Percentiles rank a stretch among this genome's conserved stretches.
These are phyloP conservation scores for Boletus chippewaensis DNA, from an alignment of 1,284 basidiomycete genomes.

Conservation along the genomic window DNA sequence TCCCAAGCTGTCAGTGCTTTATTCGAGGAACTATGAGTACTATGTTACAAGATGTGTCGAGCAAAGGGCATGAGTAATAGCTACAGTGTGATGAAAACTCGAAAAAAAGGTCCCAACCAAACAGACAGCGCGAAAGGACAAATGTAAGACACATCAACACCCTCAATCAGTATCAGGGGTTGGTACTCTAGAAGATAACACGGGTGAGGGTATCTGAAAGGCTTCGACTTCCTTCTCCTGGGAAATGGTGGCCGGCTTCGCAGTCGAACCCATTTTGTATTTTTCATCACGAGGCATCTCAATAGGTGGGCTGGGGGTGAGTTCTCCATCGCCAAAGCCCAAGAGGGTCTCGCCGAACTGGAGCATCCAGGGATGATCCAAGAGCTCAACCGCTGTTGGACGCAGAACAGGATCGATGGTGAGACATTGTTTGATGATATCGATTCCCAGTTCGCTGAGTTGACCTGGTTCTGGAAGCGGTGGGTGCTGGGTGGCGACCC, in stretches of 20 bases:
- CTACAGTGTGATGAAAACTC: slow-evolving; percentile 19
- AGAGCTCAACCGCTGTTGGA: slow-evolving; percentile 81
- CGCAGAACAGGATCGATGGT: slow-evolving; percentile 82
- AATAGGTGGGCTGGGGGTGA: slow-evolving; percentile 43
- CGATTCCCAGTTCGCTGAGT: slow-evolving; percentile 85
- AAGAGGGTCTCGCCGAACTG: slow-evolving; percentile 66
- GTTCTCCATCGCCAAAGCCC: slow-evolving; percentile 60
- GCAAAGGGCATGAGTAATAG: slow-evolving; percentile 7
- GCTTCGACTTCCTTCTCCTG: slow-evolving; percentile 57
- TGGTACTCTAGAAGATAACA: slow-evolving; percentile 29
- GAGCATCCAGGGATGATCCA: slow-evolving; percentile 89
- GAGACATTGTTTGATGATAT: slow-evolving; percentile 90
- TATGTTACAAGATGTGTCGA: slow-evolving; percentile 17
- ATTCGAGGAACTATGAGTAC: background rate
- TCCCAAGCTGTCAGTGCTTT: background rate
- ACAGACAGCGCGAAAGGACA: background rate
- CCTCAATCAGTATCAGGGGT: slow-evolving; percentile 26
- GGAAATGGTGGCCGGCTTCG: slow-evolving; percentile 49
- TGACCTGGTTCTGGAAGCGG: slow-evolving; percentile 90
- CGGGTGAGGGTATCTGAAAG: slow-evolving; percentile 40
- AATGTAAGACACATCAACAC: background rate
- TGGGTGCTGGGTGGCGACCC: slow-evolving; percentile 94
- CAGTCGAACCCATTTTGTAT: slow-evolving; percentile 47
- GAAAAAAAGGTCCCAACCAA: slow-evolving; percentile 1
- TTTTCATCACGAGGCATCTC: slow-evolving; percentile 43